Evolutionary conservation across 2,329 filamentous ascomycete genomes (phyloP), one percentile per base, ranked within the genome.

Genomic region (Diaporthe vaccinii): DNA sequence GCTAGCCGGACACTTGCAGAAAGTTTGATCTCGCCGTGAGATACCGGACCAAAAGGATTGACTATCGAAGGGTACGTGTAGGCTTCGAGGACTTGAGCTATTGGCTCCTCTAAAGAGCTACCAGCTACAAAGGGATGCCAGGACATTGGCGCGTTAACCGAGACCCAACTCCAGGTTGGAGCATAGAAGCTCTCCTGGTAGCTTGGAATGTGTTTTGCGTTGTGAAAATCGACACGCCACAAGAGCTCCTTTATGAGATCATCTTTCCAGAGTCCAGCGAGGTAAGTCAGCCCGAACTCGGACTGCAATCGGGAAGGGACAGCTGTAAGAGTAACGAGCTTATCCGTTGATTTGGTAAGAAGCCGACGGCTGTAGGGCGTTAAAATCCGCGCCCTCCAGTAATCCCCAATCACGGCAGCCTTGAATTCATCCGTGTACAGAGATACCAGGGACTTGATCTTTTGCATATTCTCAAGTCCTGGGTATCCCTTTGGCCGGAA

Each of bases 221-320:
- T 28, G 17, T 0, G 2, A 3, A 6, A 15, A 8, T 0, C 1
- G 4, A 15, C 17, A 8, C 1, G 20, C 53, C 53, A 57, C 28
- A 57, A 34, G 6, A 57, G 53, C 53, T 57, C 53, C 28, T 9
- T 17, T 15, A 57, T 14, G 15, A 57, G 53, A 34, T 57, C 53
- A 9, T 57, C 53, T 34, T 34, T 57, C 53, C 53, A 57, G 17
- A 57, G 53, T 34, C 53, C 53, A 20, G 53, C 53, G 53, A 57
- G 53, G 8, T 57, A 57, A 4, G 53, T 57, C 14, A 17, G 28
- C 8, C 28, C 53, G 10, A 34, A 57, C 28, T 57, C 53, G 28
- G 53, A 57, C 17, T 57, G 53, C 6, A 57, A 22, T 3, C 6
- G 53, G 17, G 53, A 57, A 14, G 28, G 28, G 22, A 31, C 3